Conservation (phyloP, 129 eudicot species). For the Gnaphalium uliginosum region DNA sequence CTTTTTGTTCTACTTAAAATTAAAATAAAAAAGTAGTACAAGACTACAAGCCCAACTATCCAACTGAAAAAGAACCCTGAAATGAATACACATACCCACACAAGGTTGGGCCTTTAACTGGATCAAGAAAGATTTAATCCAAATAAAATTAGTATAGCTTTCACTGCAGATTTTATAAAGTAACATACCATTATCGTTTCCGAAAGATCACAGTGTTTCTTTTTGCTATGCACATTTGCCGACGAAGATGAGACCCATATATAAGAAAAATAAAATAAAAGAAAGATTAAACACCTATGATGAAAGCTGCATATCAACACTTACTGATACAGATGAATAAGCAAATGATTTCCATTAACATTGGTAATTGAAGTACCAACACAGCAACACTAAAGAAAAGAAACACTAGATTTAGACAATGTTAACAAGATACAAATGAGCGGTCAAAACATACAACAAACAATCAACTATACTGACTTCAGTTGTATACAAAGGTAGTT, state of each 20-base stretch:
- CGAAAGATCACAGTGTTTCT: background rate
- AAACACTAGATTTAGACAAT: background rate
- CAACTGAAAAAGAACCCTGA: background rate
- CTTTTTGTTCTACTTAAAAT: too few species aligned
- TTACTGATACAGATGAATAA: background rate
- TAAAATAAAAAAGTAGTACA: too few species aligned
- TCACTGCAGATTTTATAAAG: background rate
- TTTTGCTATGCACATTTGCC: background rate
- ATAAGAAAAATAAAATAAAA: background rate
- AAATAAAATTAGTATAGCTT: background rate
- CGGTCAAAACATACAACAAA: slow-evolving; percentile 23
- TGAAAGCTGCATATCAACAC: too few species aligned
- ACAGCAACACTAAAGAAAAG: background rate
- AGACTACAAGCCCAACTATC: background rate
- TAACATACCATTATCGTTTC: background rate
- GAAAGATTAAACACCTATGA: background rate
- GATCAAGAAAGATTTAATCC: too few species aligned
- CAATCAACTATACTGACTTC: slow-evolving; percentile 15
- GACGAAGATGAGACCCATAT: background rate
- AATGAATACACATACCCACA: background rate
- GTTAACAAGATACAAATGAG: slow-evolving; percentile 3
- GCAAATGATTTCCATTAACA: background rate
- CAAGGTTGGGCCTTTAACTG: background rate
- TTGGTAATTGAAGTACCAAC: background rate
- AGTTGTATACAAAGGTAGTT: slow-evolving; percentile 7